Conservation (phyloP, 768 basidiomycete species). For the Albatrellus ellisii region DNA sequence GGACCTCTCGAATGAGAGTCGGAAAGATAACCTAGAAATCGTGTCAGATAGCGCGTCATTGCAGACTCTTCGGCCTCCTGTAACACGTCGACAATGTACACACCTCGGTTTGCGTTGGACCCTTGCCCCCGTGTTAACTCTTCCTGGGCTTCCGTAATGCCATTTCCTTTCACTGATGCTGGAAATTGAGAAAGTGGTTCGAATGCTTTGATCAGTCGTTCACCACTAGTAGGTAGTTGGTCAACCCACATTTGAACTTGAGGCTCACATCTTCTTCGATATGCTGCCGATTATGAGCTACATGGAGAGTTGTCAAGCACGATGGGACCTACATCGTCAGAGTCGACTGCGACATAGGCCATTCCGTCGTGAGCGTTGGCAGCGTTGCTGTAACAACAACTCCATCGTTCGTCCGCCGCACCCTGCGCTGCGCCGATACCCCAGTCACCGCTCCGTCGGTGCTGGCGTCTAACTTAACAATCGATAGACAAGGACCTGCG, state of each 20-base stretch:
- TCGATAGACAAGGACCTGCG: too few relatives aligned
- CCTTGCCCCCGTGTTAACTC: neutral
- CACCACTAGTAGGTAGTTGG: neutral
- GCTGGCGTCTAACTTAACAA: too few relatives aligned
- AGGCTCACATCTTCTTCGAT: slow-evolving; percentile 58
- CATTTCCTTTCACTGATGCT: neutral
- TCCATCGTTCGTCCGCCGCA: too few relatives aligned
- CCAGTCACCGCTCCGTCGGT: too few relatives aligned
- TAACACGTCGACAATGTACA: neutral
- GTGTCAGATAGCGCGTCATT: neutral
- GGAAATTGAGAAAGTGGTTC: neutral
- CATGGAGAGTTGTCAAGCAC: neutral
- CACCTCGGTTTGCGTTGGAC: slow-evolving; percentile 9
- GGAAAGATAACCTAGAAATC: slow-evolving; percentile 44
- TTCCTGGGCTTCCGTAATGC: too few relatives aligned
- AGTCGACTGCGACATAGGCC: slow-evolving; percentile 63
- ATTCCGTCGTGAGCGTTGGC: slow-evolving; percentile 20
- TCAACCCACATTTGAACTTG: slow-evolving; percentile 25
- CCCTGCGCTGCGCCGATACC: too few relatives aligned
- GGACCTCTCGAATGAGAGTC: slow-evolving; percentile 28
- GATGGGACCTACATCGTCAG: slow-evolving; percentile 44
- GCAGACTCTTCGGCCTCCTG: neutral
- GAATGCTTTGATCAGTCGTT: neutral
- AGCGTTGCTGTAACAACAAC: too few relatives aligned
- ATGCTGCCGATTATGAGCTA: slow-evolving; percentile 20